A percentile compares a stretch with the other conserved stretches of the same genome.
phyloP scores from a whole-genome alignment of 2,329 filamentous ascomycete genomes.

The Ophiobolus disseminans region DNA sequence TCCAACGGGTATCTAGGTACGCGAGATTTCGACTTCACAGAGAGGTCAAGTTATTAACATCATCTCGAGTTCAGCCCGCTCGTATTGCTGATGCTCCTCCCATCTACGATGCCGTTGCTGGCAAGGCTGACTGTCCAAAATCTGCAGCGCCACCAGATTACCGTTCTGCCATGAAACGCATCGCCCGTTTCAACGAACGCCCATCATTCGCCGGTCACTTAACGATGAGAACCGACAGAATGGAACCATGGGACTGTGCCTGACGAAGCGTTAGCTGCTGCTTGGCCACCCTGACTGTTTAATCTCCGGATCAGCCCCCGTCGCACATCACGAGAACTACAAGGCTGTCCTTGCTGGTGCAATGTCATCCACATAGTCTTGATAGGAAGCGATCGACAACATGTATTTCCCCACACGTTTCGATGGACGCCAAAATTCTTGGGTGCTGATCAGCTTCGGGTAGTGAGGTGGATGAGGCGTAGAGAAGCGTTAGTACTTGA shows the following conservation, averaged over 20 bases:
- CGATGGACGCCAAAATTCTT: constrained; percentile 3
- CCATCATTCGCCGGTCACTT: not conserved
- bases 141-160: constrained; percentile 8
- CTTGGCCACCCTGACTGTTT: too few species aligned
- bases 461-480: not conserved
- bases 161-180: constrained; percentile 1
- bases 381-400: not conserved
- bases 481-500: not conserved
- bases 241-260: too few species aligned
- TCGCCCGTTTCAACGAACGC: constrained; percentile 2
- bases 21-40: too few species aligned
- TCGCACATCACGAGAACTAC: constrained; percentile 3
- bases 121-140: not conserved
- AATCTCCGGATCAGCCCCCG: constrained; percentile 1
- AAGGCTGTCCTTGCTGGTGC: not conserved
- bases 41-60: too few species aligned
- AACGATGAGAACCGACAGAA: not conserved
- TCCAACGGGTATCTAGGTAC: too few species aligned
- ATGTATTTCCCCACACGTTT: constrained; percentile 8
- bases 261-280: too few species aligned
- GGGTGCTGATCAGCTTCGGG: constrained; percentile 1
- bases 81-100: constrained; percentile 1
- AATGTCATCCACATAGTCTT: not conserved
- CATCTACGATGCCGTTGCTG: not conserved
- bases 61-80: not conserved